Evolutionary conservation across 345 rosid genomes (phyloP).

Genomic region (Melaleuca quinquenervia): DNA sequence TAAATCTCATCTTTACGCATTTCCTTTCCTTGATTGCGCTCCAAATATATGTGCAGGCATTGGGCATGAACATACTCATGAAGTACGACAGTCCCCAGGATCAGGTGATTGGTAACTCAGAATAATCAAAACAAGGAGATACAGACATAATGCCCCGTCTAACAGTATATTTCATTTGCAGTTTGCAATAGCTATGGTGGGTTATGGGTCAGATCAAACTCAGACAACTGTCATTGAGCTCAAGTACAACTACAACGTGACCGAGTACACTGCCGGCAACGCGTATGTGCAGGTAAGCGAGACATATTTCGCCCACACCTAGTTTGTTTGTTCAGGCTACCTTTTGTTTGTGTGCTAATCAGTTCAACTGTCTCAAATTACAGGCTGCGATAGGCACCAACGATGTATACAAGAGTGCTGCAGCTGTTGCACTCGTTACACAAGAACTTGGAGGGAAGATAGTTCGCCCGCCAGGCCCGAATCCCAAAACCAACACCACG

Average conservation of each 20-base stretch:
- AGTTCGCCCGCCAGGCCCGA: conserved; percentile 26
- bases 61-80: conserved; percentile 27
- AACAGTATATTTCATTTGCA: neutral
- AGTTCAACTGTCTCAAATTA: neutral
- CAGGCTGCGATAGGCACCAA: conserved; percentile 27
- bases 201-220: conserved; percentile 23
- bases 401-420: conserved; percentile 34
- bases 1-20: neutral
- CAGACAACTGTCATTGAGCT: conserved; percentile 28
- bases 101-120: conserved; percentile 6
- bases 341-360: neutral
- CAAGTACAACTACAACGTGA: conserved; percentile 26
- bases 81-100: conserved; percentile 21
- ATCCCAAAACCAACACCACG: conserved; percentile 21
- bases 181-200: conserved; percentile 40
- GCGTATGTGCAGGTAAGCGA: conserved; percentile 23
- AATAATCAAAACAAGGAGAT: neutral
- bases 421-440: conserved; percentile 18
- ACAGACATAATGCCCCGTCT: neutral
- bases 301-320: neutral
- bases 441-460: conserved; percentile 35
- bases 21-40: fast-evolving
- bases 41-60: conserved; percentile 14
- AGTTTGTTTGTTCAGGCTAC: neutral
- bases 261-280: conserved; percentile 26